Evolutionary conservation across 768 basidiomycete species (phyloP).

Genomic region (Amanita rubescens): DNA sequence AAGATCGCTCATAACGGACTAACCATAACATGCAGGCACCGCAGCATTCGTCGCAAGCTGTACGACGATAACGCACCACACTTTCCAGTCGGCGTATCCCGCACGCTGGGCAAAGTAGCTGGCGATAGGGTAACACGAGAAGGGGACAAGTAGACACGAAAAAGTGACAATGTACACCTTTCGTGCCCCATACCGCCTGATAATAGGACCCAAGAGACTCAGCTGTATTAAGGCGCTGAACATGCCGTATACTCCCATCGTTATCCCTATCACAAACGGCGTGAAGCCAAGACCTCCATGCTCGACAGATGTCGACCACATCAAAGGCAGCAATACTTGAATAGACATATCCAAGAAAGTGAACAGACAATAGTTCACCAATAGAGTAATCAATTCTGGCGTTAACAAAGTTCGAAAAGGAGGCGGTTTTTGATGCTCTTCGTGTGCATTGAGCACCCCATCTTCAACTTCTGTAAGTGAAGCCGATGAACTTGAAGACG

Average conservation of each 20-base stretch:
- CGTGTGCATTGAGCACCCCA: background rate
- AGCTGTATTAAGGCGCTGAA: conserved; percentile 46
- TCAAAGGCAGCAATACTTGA: conserved; percentile 15
- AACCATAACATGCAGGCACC: background rate
- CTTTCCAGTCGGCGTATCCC: background rate
- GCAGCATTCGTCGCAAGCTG: background rate
- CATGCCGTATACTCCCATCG: conserved; percentile 43
- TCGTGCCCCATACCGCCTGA: conserved; percentile 37
- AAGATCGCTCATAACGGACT: background rate
- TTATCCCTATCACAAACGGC: conserved; percentile 44
- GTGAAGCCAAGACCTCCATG: conserved; percentile 50
- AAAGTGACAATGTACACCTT: conserved; percentile 33
- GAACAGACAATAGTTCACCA: background rate
- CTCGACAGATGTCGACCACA: conserved; percentile 41
- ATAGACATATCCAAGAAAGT: background rate
- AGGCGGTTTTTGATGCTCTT: background rate
- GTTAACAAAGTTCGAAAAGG: background rate
- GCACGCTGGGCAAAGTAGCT: conserved; percentile 4
- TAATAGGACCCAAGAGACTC: conserved; percentile 35
- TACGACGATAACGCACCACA: background rate
- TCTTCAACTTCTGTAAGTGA: background rate
- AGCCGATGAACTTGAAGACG: background rate
- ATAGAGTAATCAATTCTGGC: background rate
- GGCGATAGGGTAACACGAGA: conserved; percentile 11
- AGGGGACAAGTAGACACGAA: conserved; percentile 11